Percentiles rank a stretch among this genome's conserved stretches.
These are phyloP conservation scores for Beta lomatogona DNA, from an alignment of 179 eudicot genomes.

Conservation along the genomic window DNA sequence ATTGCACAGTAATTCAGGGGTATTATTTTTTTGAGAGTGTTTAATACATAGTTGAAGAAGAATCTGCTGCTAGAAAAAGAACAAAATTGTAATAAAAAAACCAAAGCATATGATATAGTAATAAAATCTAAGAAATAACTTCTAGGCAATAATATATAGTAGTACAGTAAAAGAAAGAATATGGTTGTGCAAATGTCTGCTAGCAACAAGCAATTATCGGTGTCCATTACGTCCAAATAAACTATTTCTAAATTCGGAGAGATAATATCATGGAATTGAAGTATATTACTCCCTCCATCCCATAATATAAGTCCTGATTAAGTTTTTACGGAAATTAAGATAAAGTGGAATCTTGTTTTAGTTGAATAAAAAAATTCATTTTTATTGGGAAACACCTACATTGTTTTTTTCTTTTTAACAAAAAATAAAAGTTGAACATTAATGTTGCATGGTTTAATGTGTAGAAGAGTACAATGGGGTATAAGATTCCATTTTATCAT, in stretches of 20 bases:
- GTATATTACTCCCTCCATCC: too few relatives aligned
- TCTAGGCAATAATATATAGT: neutral
- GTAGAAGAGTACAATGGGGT: too few relatives aligned
- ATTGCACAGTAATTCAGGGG: too few relatives aligned
- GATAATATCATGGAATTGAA: conserved; percentile 4
- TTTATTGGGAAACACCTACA: too few relatives aligned
- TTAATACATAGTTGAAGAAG: conserved; percentile 11
- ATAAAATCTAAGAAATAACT: neutral
- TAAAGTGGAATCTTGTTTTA: too few relatives aligned
- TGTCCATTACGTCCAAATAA: conserved; percentile 25
- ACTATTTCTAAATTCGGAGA: conserved; percentile 10
- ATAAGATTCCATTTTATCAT: too few relatives aligned
- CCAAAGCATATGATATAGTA: conserved; percentile 8
- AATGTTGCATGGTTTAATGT: too few relatives aligned
- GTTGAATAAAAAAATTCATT: too few relatives aligned
- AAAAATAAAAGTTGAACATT: too few relatives aligned
- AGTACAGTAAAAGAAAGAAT: conserved; percentile 30
- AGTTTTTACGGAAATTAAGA: too few relatives aligned
- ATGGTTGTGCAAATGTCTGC: conserved; percentile 44
- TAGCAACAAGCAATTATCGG: conserved; percentile 44
- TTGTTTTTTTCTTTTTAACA: too few relatives aligned
- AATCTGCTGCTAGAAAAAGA: conserved; percentile 17
- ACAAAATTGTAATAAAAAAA: neutral
- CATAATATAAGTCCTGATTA: too few relatives aligned
- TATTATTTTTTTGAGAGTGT: conserved; percentile 13